phyloP scores from a whole-genome alignment of 1,284 basidiomycete species.

The Leccinum laetum region DNA sequence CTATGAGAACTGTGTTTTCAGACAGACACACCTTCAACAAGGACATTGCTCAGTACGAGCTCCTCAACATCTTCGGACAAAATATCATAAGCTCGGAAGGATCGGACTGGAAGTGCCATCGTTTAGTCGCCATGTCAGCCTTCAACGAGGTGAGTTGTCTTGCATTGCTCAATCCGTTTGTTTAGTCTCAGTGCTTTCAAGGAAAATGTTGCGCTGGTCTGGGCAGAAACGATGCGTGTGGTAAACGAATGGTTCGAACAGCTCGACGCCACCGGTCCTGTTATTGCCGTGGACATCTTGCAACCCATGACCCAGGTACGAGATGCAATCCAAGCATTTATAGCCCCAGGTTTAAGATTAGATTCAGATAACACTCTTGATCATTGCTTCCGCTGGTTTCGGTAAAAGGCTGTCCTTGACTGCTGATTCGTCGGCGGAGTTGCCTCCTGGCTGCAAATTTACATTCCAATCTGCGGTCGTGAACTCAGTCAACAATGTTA shows the following conservation, averaged over 20 bases:
- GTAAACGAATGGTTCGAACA: slow-evolving; percentile 46
- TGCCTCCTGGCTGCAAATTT: too few species aligned
- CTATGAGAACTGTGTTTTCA: slow-evolving; percentile 34
- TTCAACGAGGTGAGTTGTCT: slow-evolving; percentile 21
- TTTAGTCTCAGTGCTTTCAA: slow-evolving; percentile 15
- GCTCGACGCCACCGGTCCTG: slow-evolving; percentile 27
- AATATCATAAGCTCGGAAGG: slow-evolving; percentile 23
- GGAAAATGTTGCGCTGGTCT: slow-evolving; percentile 46
- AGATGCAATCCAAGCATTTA: neutral
- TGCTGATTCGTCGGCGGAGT: too few species aligned
- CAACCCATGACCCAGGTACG: slow-evolving; percentile 32
- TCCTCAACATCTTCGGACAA: slow-evolving; percentile 22
- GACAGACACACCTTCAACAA: slow-evolving; percentile 38
- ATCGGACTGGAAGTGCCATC: slow-evolving; percentile 28
- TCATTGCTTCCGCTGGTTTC: too few species aligned
- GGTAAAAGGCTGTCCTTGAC: too few species aligned
- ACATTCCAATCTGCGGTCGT: too few species aligned
- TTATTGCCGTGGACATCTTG: slow-evolving; percentile 30
- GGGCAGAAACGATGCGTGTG: slow-evolving; percentile 41
- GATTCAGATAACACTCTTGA: too few species aligned
- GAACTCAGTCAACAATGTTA: too few species aligned
- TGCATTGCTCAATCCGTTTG: neutral
- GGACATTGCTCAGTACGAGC: slow-evolving; percentile 26
- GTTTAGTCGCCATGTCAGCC: slow-evolving; percentile 25
- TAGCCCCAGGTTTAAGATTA: slow-evolving; percentile 30